phyloP scores from a whole-genome alignment of 768 basidiomycete genomes.

The Trametes villosa region DNA sequence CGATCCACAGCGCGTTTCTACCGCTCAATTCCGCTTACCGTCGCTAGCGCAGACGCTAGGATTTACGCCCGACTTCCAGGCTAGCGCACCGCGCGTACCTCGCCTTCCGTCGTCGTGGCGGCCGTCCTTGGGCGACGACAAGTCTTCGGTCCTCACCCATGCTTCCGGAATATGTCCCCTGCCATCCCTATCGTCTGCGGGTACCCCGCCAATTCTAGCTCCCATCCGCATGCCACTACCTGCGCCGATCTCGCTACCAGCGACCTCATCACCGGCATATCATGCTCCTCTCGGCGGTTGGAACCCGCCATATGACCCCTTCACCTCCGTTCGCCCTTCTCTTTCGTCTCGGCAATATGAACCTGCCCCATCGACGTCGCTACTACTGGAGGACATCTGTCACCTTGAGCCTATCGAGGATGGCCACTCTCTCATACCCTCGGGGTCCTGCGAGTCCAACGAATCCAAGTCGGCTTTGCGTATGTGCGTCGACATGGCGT shows the following conservation, averaged over 20 bases:
- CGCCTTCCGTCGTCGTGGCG: background rate
- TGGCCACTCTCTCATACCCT: background rate
- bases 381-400: constrained; percentile 7
- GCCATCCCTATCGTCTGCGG: background rate
- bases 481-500: constrained; percentile 7
- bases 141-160: background rate
- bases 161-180: background rate
- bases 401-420: background rate
- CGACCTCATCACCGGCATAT: background rate
- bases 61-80: constrained; percentile 17
- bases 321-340: background rate
- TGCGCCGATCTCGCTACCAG: too few species aligned
- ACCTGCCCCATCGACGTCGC: background rate
- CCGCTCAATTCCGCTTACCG: constrained; percentile 14
- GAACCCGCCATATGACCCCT: background rate
- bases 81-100: background rate
- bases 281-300: background rate
- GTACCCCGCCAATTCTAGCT: too few species aligned
- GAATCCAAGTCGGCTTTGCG: background rate
- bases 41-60: background rate
- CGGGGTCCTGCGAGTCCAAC: background rate
- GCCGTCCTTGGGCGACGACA: background rate
- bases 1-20: background rate
- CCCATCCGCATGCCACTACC: too few species aligned
- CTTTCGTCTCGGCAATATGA: background rate